These are phyloP conservation scores for Candida nitratophila DNA, from an alignment of 805 yeast species.

Conservation along the genomic window DNA sequence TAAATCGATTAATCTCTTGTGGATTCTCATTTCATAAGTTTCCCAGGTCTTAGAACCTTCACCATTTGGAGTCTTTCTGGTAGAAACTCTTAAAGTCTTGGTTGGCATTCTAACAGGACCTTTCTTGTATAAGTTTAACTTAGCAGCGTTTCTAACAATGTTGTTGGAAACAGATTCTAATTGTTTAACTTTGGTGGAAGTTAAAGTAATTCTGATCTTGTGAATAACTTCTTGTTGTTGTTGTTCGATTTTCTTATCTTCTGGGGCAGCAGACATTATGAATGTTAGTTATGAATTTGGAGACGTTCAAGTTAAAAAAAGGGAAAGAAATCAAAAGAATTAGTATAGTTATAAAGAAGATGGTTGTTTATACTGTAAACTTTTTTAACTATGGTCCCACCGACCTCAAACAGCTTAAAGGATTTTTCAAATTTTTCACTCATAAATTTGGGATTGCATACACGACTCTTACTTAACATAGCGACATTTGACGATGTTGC, in stretches of 20 bases:
- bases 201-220: constrained; percentile 98
- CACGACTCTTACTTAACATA: too few relatives aligned
- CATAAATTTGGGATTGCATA: too few relatives aligned
- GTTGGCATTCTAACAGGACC: constrained; percentile 99
- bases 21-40: constrained; percentile 99
- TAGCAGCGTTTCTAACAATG: constrained; percentile 83
- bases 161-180: constrained; percentile 92
- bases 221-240: constrained; percentile 77
- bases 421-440: too few relatives aligned
- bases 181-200: constrained; percentile 98
- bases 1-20: constrained; percentile 98
- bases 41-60: constrained; percentile 99
- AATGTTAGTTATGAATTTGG: constrained; percentile 15
- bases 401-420: too few relatives aligned
- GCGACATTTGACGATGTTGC: neutral
- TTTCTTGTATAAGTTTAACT: constrained; percentile 80
- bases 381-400: too few relatives aligned
- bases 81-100: constrained; percentile 93
- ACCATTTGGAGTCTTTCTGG: constrained; percentile 99
- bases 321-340: neutral
- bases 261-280: constrained; percentile 76
- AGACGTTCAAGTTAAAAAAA: constrained; percentile 29
- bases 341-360: neutral
- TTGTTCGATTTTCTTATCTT: constrained; percentile 60
- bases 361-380: too few relatives aligned